A percentile compares a stretch with the other conserved stretches of the same genome.
Conservation (phyloP, 768 basidiomycete species). For the Rhodotorula kratochvilovae region DNA sequence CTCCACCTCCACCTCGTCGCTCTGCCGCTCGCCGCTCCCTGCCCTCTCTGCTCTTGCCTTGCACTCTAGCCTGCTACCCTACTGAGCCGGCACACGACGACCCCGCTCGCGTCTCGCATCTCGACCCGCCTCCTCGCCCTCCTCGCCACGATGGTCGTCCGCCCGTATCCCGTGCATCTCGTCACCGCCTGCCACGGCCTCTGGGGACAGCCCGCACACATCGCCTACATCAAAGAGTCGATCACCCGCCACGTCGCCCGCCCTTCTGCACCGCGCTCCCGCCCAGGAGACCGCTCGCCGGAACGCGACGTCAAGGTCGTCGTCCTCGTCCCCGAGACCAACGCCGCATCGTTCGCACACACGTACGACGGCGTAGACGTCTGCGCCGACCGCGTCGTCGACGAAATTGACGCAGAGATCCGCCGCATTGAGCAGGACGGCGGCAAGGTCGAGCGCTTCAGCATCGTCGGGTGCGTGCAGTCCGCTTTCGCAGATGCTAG, state of each 20-base stretch:
- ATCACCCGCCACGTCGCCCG: conserved; percentile 52
- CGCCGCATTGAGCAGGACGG: conserved; percentile 54
- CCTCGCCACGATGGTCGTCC: not conserved
- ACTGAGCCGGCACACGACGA: too few relatives aligned
- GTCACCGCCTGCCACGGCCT: conserved; percentile 53
- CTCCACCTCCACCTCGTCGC: not conserved
- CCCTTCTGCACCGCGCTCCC: not conserved
- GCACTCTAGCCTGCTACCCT: too few relatives aligned
- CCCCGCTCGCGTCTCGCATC: not conserved
- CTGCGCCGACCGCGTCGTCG: conserved; percentile 72
- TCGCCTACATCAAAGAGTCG: conserved; percentile 59
- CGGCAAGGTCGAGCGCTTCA: conserved; percentile 54
- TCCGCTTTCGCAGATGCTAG: conserved; percentile 27
- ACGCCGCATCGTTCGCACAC: conserved; percentile 50
- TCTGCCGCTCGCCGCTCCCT: not conserved
- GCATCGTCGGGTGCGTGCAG: conserved; percentile 34
- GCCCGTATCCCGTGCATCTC: conserved; percentile 21
- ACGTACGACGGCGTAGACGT: conserved; percentile 83
- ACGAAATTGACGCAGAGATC: conserved; percentile 65
- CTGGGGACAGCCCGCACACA: conserved; percentile 72
- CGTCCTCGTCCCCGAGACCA: conserved; percentile 65
- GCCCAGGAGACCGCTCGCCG: conserved; percentile 39
- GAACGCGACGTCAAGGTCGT: conserved; percentile 55
- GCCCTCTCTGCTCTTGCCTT: too few relatives aligned
- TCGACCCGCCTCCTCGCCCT: not conserved